Base-by-base conservation (phyloP, 306 rosid genomes). In the Urtica urens region DNA sequence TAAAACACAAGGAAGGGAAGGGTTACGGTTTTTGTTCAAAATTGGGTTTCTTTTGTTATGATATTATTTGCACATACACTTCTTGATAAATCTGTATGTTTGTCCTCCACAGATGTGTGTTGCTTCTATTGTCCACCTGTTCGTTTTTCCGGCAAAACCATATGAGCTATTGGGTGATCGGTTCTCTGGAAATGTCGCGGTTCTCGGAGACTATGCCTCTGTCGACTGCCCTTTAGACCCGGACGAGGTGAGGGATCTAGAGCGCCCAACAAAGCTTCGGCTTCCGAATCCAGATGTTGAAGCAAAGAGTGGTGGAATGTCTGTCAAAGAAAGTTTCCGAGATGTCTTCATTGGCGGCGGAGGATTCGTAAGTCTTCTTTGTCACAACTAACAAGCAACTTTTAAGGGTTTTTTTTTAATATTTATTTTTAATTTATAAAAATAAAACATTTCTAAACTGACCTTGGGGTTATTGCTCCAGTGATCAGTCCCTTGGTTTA, bases 211-310 rank as follows among this genome's bases (percentile, higher is more conserved):
- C 70, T 92, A 92, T 65, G 76, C 78, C 11, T 82, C 96, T 45
- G 93, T 75, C 39, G 99, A 92, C 57, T 79, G 93, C 67, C 87
- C 92, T 57, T 73, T 92, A 55, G 99, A 92, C 75, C 99, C 99
- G 8, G 99, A 92, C 49, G 99, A 92, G 73, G 85, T 90, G 53
- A 72, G 95, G 68, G 99, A 92, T 72, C 81, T 94, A 22, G 99
- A 92, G 60, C 94, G 94, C 52, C 99, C 99, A 54, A 85, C 87
- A 39, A 90, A 85, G 70, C 75, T 92, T 47, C 95, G 99, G 61
- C 93, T 92, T 59, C 96, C 94, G 19, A 74, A 71, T 27, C 92
- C 93, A 17, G 94, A 82, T 46, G 56, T 72, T 58, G 80, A 73
- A 38, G 49, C 56, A 38, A 82, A 53, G 71, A 73, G 90, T 46